Percentiles rank a stretch among this genome's conserved stretches.
phyloP scores from a whole-genome alignment of 2,329 filamentous ascomycete species.

The Claviceps citrina region DNA sequence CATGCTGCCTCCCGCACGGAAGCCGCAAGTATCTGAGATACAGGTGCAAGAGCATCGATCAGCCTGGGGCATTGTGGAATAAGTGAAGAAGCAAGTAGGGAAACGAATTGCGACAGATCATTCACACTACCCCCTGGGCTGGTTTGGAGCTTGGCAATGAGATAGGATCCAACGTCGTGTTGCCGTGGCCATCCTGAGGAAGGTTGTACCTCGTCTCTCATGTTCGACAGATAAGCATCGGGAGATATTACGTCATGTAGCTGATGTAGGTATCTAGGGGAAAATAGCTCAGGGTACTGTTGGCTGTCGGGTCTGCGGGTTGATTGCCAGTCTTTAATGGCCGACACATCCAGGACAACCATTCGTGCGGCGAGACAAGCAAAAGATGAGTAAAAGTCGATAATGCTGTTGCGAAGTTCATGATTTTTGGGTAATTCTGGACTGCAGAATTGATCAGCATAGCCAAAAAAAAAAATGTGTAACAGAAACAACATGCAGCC shows the following conservation, averaged over 20 bases:
- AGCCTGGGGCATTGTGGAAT: slow-evolving; percentile 32
- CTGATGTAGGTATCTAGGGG: slow-evolving; percentile 27
- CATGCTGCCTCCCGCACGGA: slow-evolving; percentile 18
- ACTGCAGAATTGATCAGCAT: slow-evolving; percentile 2
- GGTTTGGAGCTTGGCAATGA: slow-evolving; percentile 30
- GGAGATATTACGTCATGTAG: slow-evolving; percentile 19
- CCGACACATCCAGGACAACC: slow-evolving; percentile 29
- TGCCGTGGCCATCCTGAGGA: slow-evolving; percentile 5
- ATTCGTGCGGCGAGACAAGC: slow-evolving; percentile 38
- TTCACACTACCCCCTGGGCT: slow-evolving; percentile 27
- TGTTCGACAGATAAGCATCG: slow-evolving; percentile 7
- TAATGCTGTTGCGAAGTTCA: slow-evolving; percentile 17
- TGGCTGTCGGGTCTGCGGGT: slow-evolving; percentile 4
- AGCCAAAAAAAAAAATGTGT: too few relatives aligned
- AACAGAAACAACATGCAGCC: too few relatives aligned
- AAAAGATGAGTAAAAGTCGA: slow-evolving; percentile 25
- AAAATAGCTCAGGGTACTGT: slow-evolving; percentile 13
- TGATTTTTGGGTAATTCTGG: slow-evolving; percentile 8
- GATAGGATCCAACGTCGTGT: slow-evolving; percentile 13
- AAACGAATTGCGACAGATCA: slow-evolving; percentile 27
- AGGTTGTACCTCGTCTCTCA: slow-evolving; percentile 7
- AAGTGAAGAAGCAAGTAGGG: slow-evolving; percentile 24
- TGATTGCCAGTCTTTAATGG: slow-evolving; percentile 9
- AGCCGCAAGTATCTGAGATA: slow-evolving; percentile 21
- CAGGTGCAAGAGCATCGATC: slow-evolving; percentile 25